Evolutionary conservation across 108 stramenopile species (phyloP).

Genomic region (Cylindrotheca closterium): DNA sequence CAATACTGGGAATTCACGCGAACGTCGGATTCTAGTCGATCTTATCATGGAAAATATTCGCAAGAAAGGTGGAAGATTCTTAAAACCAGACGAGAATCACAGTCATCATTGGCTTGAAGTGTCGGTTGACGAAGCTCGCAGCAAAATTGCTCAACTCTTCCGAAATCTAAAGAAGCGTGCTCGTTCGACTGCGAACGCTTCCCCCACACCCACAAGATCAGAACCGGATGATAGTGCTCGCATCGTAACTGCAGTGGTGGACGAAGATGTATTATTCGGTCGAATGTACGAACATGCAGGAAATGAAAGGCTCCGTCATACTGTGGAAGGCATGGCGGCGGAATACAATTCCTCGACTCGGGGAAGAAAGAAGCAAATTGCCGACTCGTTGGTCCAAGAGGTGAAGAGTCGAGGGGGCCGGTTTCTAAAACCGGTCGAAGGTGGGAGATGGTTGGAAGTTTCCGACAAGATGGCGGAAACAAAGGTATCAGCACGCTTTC

Average conservation of each 20-base stretch:
- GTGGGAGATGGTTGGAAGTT: constrained; percentile 6
- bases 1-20: background rate
- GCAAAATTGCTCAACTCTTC: background rate
- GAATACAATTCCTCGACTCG: background rate
- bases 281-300: background rate
- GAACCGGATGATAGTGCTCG: background rate
- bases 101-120: background rate
- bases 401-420: constrained; percentile 13
- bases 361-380: background rate
- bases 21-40: background rate
- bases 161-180: too few species aligned
- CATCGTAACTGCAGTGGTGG: background rate
- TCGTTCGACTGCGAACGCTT: too few species aligned
- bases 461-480: background rate
- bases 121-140: background rate
- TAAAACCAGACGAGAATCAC: background rate
- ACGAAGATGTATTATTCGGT: background rate
- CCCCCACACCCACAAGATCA: background rate
- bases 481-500: background rate
- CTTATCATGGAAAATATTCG: background rate
- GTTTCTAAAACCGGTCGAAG: constrained; percentile 2
- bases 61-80: background rate
- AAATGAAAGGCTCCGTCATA: background rate
- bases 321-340: background rate
- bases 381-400: constrained; percentile 8